Conservation (phyloP, 441 rosid genomes). For the Corymbia calophylla region DNA sequence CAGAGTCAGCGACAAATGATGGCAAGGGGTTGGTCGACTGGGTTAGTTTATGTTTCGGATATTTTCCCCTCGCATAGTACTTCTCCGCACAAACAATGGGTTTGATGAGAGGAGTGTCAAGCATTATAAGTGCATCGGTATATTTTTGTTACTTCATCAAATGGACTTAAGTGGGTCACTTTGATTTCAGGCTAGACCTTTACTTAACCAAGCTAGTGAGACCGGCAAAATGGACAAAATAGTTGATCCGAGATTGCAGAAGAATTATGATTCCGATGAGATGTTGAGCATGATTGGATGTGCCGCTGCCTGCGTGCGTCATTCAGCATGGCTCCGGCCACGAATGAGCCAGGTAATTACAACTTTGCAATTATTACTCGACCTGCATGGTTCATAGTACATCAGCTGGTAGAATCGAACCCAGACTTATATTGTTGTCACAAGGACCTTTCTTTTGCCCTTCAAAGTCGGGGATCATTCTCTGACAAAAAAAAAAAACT, state of each 20-base stretch:
- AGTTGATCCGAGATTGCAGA: slow-evolving; percentile 31
- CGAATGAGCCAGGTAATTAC: slow-evolving; percentile 47
- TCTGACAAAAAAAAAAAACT: neutral
- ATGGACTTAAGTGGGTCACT: neutral
- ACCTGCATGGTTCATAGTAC: neutral
- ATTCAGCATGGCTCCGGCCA: slow-evolving; percentile 42
- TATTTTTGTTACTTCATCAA: neutral
- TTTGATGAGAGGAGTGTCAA: neutral
- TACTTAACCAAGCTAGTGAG: slow-evolving; percentile 28
- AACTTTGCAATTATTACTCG: neutral
- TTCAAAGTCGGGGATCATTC: neutral
- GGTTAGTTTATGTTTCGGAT: slow-evolving; percentile 15
- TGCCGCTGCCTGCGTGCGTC: slow-evolving; percentile 39
- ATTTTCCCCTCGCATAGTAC: neutral
- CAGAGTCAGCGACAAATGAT: slow-evolving; percentile 15
- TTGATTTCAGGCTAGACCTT: slow-evolving; percentile 31
- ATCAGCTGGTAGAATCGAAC: neutral
- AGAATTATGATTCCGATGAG: slow-evolving; percentile 18
- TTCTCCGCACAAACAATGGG: neutral
- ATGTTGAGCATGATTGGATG: slow-evolving; percentile 24
- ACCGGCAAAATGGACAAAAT: slow-evolving; percentile 21
- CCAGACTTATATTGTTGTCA: neutral
- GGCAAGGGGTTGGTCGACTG: slow-evolving; percentile 34
- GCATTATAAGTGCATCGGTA: neutral
- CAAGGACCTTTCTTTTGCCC: neutral